Conservation (phyloP, 371 early-diverging fungal species). For the Coemansia sp. region DNA sequence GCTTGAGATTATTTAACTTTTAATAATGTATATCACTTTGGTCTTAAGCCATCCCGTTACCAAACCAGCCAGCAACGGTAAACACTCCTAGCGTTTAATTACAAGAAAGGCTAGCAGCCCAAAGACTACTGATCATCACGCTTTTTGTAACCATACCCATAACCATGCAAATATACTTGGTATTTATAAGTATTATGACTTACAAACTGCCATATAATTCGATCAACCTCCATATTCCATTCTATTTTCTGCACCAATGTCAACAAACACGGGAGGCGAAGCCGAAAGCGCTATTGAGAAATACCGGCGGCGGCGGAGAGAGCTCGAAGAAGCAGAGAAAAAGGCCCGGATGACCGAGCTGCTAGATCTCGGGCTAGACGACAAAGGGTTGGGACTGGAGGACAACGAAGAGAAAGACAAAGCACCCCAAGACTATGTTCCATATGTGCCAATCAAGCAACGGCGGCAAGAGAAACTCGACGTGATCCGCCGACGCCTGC, state of each 20-base stretch:
- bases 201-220: not conserved
- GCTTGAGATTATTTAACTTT: too few species aligned
- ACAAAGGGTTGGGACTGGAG: too few species aligned
- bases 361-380: not conserved
- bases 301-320: constrained; percentile 42
- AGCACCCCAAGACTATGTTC: constrained; percentile 49
- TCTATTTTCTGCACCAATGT: constrained; percentile 1
- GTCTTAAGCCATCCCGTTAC: too few species aligned
- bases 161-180: too few species aligned
- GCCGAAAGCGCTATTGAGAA: constrained; percentile 22
- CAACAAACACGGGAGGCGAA: not conserved
- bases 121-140: too few species aligned
- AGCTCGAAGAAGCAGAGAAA: constrained; percentile 35
- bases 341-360: not conserved
- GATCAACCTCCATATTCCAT: not conserved
- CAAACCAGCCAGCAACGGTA: too few species aligned
- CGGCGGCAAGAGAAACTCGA: constrained; percentile 61
- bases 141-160: too few species aligned
- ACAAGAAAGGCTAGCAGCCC: too few species aligned
- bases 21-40: too few species aligned
- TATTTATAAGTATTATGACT: not conserved
- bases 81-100: too few species aligned
- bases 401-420: not conserved
- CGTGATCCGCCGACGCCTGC: constrained; percentile 44
- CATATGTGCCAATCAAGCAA: constrained; percentile 79